Base-by-base conservation (phyloP, 106 monocot species). In the Dendrobium officinale region DNA sequence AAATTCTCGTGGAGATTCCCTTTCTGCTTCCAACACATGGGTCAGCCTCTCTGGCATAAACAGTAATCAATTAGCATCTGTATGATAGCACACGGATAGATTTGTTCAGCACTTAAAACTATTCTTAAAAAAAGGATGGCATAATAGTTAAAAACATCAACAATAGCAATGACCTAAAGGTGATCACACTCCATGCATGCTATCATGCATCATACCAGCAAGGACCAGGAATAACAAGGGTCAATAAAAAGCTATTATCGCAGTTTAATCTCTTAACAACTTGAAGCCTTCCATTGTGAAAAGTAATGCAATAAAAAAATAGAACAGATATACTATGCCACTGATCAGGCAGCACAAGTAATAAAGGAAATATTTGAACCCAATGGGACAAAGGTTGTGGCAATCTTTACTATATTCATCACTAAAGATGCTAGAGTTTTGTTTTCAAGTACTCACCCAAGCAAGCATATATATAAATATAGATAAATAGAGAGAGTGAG, bases 1-100 rank as follows among this genome's bases (percentile, higher is more conserved):
- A 80, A 97, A 97, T 82, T 94, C 97, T 83, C 94, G 86, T 56
- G 97, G 97, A 40, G 94, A 94, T 58, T 98, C 94, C 42, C 97
- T 84, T 83, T 97, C 97, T 51, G 90, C 89, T 88, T 98, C 97
- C 77, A 94, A 80, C 27, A 94, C 92, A 75, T 91, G 92, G n/a
- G 89, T 94, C 81, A 98, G 82, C 82, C 84, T 94, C 45, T 92
- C 97, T 94, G 82, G 8, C 56, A 80, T 80, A 77, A 83, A 76
- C 5, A 84, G 47, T 24, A 81, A 17, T 41, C 29, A 59, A 75
- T 73, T 10, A 80, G 6, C 67, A 31, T 76, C 73, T 11, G 29
- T 47, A 61, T 4, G 17, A 51, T 51, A 51, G 51, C 51, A 10
- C 48, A 48, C 77, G 24, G 72, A 72, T 72, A 33, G 72, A n/a